A percentile compares a stretch with the other conserved stretches of the same genome.
These are phyloP conservation scores for Cyberlindnera petersonii DNA, from an alignment of 805 yeast species.

Conservation along the genomic window DNA sequence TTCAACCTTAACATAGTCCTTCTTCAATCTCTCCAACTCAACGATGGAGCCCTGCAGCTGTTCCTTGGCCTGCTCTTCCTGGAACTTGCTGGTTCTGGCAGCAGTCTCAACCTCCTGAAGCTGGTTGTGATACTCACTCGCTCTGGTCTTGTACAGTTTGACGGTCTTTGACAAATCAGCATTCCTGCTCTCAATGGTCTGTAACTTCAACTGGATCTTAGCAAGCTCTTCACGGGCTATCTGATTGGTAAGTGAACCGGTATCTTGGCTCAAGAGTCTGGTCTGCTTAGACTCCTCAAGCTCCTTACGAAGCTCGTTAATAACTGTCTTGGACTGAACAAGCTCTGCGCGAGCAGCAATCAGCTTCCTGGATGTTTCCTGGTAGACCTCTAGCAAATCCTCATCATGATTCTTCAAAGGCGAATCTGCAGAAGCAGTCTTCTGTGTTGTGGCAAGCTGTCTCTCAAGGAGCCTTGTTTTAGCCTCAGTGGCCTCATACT, in stretches of 20 bases:
- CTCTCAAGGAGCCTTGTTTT: conserved; percentile 39
- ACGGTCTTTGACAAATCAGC: conserved; percentile 50
- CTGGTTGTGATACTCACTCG: conserved; percentile 69
- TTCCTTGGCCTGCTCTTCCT: conserved; percentile 48
- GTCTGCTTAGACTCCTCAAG: conserved; percentile 36
- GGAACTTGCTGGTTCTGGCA: conserved; percentile 56
- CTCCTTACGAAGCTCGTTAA: conserved; percentile 37
- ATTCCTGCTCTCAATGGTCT: conserved; percentile 53
- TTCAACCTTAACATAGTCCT: conserved; percentile 54
- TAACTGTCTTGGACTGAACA: conserved; percentile 38
- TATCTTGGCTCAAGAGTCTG: conserved; percentile 14
- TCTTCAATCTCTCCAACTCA: conserved; percentile 43
- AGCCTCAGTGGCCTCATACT: conserved; percentile 45
- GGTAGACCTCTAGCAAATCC: conserved; percentile 47
- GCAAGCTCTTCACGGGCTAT: conserved; percentile 37
- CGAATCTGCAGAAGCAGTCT: neutral
- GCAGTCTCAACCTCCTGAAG: conserved; percentile 78
- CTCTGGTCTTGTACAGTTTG: conserved; percentile 61
- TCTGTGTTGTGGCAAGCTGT: conserved; percentile 21
- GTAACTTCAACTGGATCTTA: conserved; percentile 51
- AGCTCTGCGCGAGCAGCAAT: conserved; percentile 42
- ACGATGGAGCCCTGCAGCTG: conserved; percentile 52
- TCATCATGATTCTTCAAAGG: conserved; percentile 28
- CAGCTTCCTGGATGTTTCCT: conserved; percentile 45
- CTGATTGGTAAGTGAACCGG: conserved; percentile 19